Conservation (phyloP, 2,329 filamentous ascomycete species). For the Venturia pyrina region DNA sequence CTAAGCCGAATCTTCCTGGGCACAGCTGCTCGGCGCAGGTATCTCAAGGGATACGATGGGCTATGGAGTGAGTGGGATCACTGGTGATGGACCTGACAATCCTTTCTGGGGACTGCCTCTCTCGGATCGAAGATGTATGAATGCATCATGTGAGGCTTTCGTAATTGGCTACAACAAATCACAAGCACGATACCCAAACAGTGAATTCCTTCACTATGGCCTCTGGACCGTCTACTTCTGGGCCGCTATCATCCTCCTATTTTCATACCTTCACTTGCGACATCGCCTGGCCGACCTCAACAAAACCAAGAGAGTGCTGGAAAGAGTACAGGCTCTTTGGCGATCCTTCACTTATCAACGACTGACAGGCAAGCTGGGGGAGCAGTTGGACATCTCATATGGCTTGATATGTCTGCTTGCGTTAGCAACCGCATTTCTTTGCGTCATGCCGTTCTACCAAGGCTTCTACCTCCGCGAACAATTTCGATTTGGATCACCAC, state of each 20-base stretch:
- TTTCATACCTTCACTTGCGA: constrained; percentile 3
- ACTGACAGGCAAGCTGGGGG: constrained; percentile 14
- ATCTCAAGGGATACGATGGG: neutral
- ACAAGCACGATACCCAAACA: constrained; percentile 8
- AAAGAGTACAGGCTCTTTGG: constrained; percentile 6
- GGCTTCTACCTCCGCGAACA: constrained; percentile 15
- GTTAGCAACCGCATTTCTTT: constrained; percentile 15
- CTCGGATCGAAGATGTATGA: constrained; percentile 10
- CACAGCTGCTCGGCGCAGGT: neutral
- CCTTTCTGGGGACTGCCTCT: constrained; percentile 8
- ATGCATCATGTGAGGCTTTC: constrained; percentile 11
- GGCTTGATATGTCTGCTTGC: constrained; percentile 15
- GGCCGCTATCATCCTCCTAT: constrained; percentile 1
- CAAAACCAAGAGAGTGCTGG: neutral
- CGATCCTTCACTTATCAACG: constrained; percentile 16
- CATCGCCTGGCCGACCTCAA: constrained; percentile 4
- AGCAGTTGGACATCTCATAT: constrained; percentile 16
- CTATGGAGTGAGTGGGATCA: neutral
- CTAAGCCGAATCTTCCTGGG: neutral
- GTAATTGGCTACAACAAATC: constrained; percentile 2
- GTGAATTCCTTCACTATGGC: neutral
- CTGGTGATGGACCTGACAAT: neutral
- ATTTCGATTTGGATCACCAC: constrained; percentile 20
- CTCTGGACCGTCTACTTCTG: constrained; percentile 11
- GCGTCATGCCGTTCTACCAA: constrained; percentile 17